A percentile compares a stretch with the other conserved stretches of the same genome.
These are phyloP conservation scores for Psilocybe subaeruginosa DNA, from an alignment of 768 basidiomycete genomes.

Conservation along the genomic window DNA sequence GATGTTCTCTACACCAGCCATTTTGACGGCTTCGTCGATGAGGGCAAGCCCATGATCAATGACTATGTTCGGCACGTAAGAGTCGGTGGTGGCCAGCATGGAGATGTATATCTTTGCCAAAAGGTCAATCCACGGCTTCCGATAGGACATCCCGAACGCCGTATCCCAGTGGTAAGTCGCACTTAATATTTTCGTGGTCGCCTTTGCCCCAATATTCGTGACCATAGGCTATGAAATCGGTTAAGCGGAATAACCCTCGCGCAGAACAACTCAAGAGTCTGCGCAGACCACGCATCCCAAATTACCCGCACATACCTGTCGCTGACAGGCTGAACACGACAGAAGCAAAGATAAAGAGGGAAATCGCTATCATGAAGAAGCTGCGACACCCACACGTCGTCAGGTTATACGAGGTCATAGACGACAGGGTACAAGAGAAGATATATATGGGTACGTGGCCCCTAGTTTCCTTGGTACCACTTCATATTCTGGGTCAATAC, in stretches of 20 bases:
- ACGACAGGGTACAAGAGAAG: conserved; percentile 84
- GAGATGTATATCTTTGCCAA: conserved; percentile 79
- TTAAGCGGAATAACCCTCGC: conserved; percentile 72
- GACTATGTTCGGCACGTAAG: conserved; percentile 79
- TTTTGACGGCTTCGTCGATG: conserved; percentile 42
- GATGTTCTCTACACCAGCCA: conserved; percentile 52
- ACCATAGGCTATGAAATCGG: conserved; percentile 76
- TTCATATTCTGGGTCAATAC: neutral
- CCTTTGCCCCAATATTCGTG: neutral
- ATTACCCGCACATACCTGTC: conserved; percentile 57
- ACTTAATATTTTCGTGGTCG: neutral
- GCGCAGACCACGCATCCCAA: conserved; percentile 41
- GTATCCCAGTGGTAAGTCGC: conserved; percentile 44
- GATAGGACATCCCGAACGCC: conserved; percentile 41
- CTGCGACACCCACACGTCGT: conserved; percentile 90
- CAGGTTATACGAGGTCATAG: conserved; percentile 90
- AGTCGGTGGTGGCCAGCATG: conserved; percentile 90
- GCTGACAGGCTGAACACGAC: conserved; percentile 70
- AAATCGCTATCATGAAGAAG: conserved; percentile 99
- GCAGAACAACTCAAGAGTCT: conserved; percentile 48
- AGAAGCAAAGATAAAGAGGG: conserved; percentile 85
- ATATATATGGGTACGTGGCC: conserved; percentile 87
- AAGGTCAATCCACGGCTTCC: conserved; percentile 46
- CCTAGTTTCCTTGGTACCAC: neutral
- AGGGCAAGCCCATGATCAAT: conserved; percentile 64